Conservation (phyloP, 176 grass and related monocot genomes). For the Cenchrus purpureus region DNA sequence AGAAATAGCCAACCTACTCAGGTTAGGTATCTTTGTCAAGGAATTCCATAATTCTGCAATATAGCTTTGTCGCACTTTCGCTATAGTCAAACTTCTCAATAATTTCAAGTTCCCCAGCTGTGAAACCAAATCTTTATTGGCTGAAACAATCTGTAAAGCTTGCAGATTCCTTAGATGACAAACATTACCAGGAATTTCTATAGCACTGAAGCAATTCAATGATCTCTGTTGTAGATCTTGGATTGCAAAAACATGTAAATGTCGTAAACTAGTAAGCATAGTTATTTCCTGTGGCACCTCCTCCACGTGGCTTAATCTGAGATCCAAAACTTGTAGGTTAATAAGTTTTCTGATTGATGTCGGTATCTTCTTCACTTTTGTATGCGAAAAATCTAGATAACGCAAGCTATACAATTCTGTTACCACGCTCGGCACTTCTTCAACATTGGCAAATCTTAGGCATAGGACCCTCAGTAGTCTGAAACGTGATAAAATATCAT, state of each 20-base stretch:
- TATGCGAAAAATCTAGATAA: constrained; percentile 41
- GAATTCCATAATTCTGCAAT: constrained; percentile 38
- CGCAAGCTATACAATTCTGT: constrained; percentile 36
- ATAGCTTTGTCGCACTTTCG: constrained; percentile 34
- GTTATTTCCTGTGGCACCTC: constrained; percentile 46
- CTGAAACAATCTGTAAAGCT: constrained; percentile 33
- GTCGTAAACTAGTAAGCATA: constrained; percentile 42
- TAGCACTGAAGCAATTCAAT: constrained; percentile 28
- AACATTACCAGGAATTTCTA: constrained; percentile 24
- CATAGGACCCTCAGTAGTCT: constrained; percentile 39
- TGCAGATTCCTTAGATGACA: constrained; percentile 38
- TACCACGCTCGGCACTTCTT: constrained; percentile 41
- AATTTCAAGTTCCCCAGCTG: constrained; percentile 35
- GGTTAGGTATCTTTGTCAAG: constrained; percentile 44
- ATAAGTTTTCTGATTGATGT: constrained; percentile 46
- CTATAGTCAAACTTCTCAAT: constrained; percentile 45
- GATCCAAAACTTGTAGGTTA: constrained; percentile 49
- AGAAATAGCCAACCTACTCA: constrained; percentile 36
- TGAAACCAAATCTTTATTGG: constrained; percentile 35
- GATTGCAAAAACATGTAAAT: constrained; percentile 3
- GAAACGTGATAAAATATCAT: constrained; percentile 43
- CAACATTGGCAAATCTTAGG: constrained; percentile 36
- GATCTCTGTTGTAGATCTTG: constrained; percentile 37
- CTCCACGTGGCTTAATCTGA: constrained; percentile 32
- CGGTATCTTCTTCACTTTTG: constrained; percentile 46